Percentiles rank a stretch among this genome's conserved stretches.
Conservation (phyloP, 179 eudicot genomes). For the Vitellaria paradoxa region DNA sequence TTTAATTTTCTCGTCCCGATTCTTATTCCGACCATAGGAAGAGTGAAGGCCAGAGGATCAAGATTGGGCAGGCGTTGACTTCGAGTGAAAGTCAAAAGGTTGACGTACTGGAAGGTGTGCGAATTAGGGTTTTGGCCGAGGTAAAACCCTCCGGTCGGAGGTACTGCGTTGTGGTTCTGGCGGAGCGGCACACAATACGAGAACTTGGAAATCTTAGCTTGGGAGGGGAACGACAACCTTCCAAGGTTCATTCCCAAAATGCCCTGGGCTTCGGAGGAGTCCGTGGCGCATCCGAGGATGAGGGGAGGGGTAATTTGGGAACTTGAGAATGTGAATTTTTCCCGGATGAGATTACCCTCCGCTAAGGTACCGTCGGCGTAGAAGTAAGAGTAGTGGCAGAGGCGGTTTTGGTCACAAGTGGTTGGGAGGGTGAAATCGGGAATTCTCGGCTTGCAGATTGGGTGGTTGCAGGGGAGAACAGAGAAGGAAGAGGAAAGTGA, state of each 20-base stretch:
- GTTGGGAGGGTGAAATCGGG: slow-evolving; percentile 63
- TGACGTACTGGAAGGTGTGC: slow-evolving; percentile 21
- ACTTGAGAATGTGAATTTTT: slow-evolving; percentile 38
- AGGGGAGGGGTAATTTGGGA: slow-evolving; percentile 51
- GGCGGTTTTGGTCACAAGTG: slow-evolving; percentile 48
- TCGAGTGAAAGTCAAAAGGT: slow-evolving; percentile 29
- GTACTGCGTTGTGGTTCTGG: slow-evolving; percentile 1
- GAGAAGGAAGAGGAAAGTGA: slow-evolving; percentile 54
- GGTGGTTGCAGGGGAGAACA: slow-evolving; percentile 49
- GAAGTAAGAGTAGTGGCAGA: slow-evolving; percentile 63
- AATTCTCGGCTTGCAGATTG: slow-evolving; percentile 46
- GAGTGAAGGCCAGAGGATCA: slow-evolving; percentile 46
- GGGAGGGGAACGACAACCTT: slow-evolving; percentile 43
- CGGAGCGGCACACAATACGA: slow-evolving; percentile 47
- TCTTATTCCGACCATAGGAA: slow-evolving; percentile 34
- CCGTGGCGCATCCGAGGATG: slow-evolving; percentile 48
- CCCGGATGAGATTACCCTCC: slow-evolving; percentile 61
- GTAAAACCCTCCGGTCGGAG: slow-evolving; percentile 36
- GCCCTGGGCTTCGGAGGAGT: slow-evolving; percentile 45
- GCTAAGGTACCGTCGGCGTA: slow-evolving; percentile 60
- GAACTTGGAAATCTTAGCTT: slow-evolving; percentile 39
- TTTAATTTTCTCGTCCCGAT: slow-evolving; percentile 28
- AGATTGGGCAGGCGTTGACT: slow-evolving; percentile 45
- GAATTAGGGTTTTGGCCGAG: slow-evolving; percentile 47
- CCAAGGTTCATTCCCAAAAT: slow-evolving; percentile 66